Evolutionary conservation across 2,329 filamentous ascomycete species (phyloP), one percentile per base, ranked within the genome.

Genomic region (Trichoderma breve): DNA sequence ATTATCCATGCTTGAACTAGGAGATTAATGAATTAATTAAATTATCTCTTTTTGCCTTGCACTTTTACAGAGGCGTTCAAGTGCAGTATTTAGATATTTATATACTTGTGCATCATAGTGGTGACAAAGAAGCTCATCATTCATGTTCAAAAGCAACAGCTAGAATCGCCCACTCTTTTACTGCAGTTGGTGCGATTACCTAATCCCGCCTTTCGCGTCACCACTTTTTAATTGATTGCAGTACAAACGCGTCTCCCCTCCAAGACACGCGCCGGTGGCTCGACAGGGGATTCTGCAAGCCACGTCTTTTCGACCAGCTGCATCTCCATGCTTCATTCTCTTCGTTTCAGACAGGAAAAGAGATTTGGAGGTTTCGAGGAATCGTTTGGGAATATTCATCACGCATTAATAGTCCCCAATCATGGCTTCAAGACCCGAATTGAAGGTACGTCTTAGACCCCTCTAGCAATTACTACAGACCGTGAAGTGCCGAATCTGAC

Each of bases 381-480:
- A 55, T 14, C 2, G 1, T 55, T 60, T 39, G 12, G 12, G 43
- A 18, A 24, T 26, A 28, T 28, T 8, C 11, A 61, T 61, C 15
- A 8, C 18, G 26, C 4, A 1, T 53, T 18, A 4, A 53, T 5
- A 32, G n/a, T 28, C 51, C 6, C 28, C 3, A 28, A 87, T 73
- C 58, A 93, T 93, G 91, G 90, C 90, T 80, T 92, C 91, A 66
- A 85, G 91, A 78, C 91, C 91, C 71, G 91, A 93, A 79, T 81
- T 93, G 65, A 93, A 92, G 88, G 91, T 91, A 73, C 53, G 18
- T 53, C 26, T 30, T 43, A n/a, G 5, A 6, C 39, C 6, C 18
- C n/a, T 21, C 9, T 9, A 28, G 30, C 21, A 53, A 12, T 3
- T 36, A 15, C 34, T 15, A 39, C 6, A 14, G n/a, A 21, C 24